Evolutionary conservation across 1,284 basidiomycete species (phyloP), one percentile per base, ranked within the genome.

Genomic region (Grifola frondosa): DNA sequence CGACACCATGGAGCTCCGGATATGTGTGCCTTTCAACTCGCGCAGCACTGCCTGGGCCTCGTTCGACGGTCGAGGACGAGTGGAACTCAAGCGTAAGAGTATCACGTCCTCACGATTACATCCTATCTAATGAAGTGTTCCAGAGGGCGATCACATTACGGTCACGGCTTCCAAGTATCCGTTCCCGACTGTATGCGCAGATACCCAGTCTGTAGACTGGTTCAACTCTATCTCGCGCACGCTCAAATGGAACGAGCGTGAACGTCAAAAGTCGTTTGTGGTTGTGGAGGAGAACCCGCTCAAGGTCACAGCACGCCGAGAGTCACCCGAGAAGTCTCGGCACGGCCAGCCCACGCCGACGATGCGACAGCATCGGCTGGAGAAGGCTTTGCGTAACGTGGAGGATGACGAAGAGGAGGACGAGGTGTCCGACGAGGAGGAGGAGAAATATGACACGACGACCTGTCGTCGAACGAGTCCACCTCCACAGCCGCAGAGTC

Each of bases 91-190:
- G 68, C 94, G 93, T 93, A 59, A 62, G 89, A 75, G 5, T 17
- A 11, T 19, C 20, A 23, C n/a, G n/a, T 17, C 15, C 21, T 24
- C 15, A 16, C 9, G 10, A 13, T 19, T 25, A 4, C 15, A 37
- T 29, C 24, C 19, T 29, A 28, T 22, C 53, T 53, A 6, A 54
- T 15, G 19, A 6, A 19, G 4, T 29, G 33, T 26, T 50, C 35
- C 68, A 95, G 92, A 98, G 81, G 97, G 97, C 33, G 97, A 99
- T 63, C 97, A 99, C 64, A 98, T 99, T 73, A 99, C 97, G 70
- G 88, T 99, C 47, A 96, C 91, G 0, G 97, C 97, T 0, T 98
- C 95, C 4, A 93, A 89, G 61, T 99, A 95, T 65, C 97, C 97
- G 4, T 99, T 99, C 78, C 97, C 97, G 1, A 99, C 97, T 1